phyloP scores from a whole-genome alignment of 176 grass and related monocot species.

The Cymbopogon citratus region DNA sequence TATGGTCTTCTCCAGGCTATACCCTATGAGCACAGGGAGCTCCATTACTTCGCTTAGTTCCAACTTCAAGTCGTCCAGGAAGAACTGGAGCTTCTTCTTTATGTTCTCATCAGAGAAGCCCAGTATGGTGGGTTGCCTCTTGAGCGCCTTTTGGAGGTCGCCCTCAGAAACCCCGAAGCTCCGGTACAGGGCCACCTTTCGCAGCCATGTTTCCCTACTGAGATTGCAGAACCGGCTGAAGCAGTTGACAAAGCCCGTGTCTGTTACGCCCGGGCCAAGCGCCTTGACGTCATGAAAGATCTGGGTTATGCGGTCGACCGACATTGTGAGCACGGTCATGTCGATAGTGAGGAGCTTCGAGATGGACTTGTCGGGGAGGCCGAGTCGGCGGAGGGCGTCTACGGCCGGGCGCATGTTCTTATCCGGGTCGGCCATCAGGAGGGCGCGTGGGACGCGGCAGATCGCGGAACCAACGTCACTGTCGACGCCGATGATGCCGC shows the following conservation, averaged over 20 bases:
- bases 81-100: slow-evolving; percentile 20
- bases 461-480: background rate
- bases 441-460: background rate
- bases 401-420: slow-evolving; percentile 26
- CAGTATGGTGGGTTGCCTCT: slow-evolving; percentile 12
- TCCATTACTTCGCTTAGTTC: background rate
- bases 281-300: slow-evolving; percentile 27
- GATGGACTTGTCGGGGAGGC: background rate
- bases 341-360: slow-evolving; percentile 8
- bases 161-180: slow-evolving; percentile 34
- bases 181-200: slow-evolving; percentile 33
- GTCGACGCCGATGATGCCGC: slow-evolving; percentile 12
- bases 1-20: slow-evolving; percentile 42
- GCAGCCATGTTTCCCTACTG: slow-evolving; percentile 11
- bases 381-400: slow-evolving; percentile 18
- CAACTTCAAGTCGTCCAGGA: slow-evolving; percentile 31
- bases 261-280: background rate
- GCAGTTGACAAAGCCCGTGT: background rate
- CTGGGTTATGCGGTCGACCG: slow-evolving; percentile 2
- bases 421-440: background rate
- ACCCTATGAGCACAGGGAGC: background rate
- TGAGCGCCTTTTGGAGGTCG: slow-evolving; percentile 23
- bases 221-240: background rate
- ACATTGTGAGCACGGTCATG: background rate
- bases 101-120: background rate